Base-by-base conservation (phyloP, 495 filamentous ascomycete genomes). In the Aspergillus bertholletiae region DNA sequence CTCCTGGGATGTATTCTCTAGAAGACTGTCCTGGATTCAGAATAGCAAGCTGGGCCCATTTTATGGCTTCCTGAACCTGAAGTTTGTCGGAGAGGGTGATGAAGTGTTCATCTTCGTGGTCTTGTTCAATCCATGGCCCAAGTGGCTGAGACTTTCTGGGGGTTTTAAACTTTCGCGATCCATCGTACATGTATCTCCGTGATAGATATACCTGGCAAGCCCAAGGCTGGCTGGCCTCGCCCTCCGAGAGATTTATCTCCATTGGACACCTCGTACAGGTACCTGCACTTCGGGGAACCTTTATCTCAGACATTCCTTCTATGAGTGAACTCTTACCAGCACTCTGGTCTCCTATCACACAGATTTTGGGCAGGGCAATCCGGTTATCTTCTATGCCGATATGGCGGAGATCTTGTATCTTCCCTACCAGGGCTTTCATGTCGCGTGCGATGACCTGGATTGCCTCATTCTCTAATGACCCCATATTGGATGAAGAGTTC, bases 321-420 rank as follows among this genome's bases (percentile, higher is more conserved):
- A 96, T 90, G 0, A 95, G 68, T 2, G 86, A 90, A 3, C 81
- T 86, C 58, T 96, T 96, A 0, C 90, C 90, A 0, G 89, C 83
- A 3, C 80, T 85, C 56, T 95, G 90, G 51, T 94, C 89, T 1
- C 90, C 90, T 1, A 92, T 83, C 0, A 92, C 81, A 12, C 88
- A 88, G 15, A 94, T 79, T 56, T 89, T 89, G 0, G 90, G 89
- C 0, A 94, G 70, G 2, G 77, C 77, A 0, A 86, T 82, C 0
- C 84, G 77, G 23, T 77, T 78, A 39, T 78, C 71, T 24, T 81
- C 78, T 7, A 81, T 77, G 0, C 78, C 78, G 2, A 81, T 59
- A 30, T 78, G 69, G 8, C 74, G 67, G 0, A 81, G 59, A 17
- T 71, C 67, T 51, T 78, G 75, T 0, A 81, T 74, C n/a, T 68